phyloP scores from a whole-genome alignment of 164 flowering plant genomes.

The Vitis rupestris region DNA sequence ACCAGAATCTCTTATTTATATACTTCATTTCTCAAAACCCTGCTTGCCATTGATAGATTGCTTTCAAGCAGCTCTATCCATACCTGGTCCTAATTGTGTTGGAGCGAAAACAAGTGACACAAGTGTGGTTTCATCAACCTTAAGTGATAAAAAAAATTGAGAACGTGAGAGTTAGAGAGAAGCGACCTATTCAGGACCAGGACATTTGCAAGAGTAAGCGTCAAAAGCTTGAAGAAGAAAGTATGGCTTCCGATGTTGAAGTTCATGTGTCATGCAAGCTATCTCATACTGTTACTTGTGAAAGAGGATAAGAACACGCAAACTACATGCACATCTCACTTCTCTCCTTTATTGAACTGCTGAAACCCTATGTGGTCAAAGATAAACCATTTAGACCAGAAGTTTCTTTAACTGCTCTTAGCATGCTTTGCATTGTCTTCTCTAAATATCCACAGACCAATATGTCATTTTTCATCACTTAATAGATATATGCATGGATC shows the following conservation, averaged over 20 bases:
- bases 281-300: constrained; percentile 13
- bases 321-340: constrained; percentile 41
- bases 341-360: constrained; percentile 39
- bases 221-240: constrained; percentile 46
- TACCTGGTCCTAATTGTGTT: constrained; percentile 55
- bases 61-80: constrained; percentile 50
- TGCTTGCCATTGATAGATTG: constrained; percentile 63
- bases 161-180: constrained; percentile 43
- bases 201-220: constrained; percentile 50
- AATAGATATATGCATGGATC: too few relatives aligned
- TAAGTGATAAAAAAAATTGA: constrained; percentile 24
- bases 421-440: constrained; percentile 75
- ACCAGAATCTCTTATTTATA: too few relatives aligned
- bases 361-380: too few relatives aligned
- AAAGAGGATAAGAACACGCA: constrained; percentile 40
- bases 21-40: constrained; percentile 50
- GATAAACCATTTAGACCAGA: constrained; percentile 31
- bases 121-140: background rate
- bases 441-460: too few relatives aligned
- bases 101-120: constrained; percentile 29
- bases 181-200: constrained; percentile 44
- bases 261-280: constrained; percentile 17
- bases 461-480: too few relatives aligned
- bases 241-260: constrained; percentile 19
- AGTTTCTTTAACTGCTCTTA: constrained; percentile 64